A percentile compares a stretch with the other conserved stretches of the same genome.
Conservation (phyloP, 116 monocot species). For the Posidonia oceanica region DNA sequence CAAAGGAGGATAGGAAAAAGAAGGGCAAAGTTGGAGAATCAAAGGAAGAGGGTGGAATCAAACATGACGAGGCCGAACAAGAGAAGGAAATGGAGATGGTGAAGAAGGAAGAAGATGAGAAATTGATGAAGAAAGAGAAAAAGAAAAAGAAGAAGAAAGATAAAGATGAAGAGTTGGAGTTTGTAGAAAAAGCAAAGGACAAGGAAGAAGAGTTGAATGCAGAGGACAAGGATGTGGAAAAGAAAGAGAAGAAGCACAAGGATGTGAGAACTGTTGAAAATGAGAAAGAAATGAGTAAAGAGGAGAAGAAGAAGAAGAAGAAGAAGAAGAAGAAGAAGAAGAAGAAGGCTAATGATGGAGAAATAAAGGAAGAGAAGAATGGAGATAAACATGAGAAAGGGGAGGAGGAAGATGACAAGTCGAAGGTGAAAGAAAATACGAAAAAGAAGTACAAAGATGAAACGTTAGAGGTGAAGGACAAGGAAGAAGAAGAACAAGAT, state of each 20-base stretch:
- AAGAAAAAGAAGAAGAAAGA: background rate
- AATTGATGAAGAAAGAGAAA: no score
- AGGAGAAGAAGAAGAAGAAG: background rate
- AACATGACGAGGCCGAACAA: background rate
- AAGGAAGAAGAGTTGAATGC: no score
- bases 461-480: background rate
- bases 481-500: no score
- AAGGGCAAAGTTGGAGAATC: background rate
- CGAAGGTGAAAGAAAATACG: background rate
- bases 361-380: background rate
- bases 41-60: background rate
- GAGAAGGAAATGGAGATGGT: background rate
- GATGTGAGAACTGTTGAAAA: no score
- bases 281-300: no score
- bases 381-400: background rate
- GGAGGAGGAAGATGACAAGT: background rate
- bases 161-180: background rate
- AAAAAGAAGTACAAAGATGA: background rate
- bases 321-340: background rate
- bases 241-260: no score
- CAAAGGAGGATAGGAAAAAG: background rate
- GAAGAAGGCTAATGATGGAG: background rate
- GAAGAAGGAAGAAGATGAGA: no score
- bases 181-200: no score
- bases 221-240: no score